A percentile compares a stretch with the other conserved stretches of the same genome.
Evolutionary conservation across 2,329 filamentous ascomycete species (phyloP).

Genomic region (Penicillium sp.): DNA sequence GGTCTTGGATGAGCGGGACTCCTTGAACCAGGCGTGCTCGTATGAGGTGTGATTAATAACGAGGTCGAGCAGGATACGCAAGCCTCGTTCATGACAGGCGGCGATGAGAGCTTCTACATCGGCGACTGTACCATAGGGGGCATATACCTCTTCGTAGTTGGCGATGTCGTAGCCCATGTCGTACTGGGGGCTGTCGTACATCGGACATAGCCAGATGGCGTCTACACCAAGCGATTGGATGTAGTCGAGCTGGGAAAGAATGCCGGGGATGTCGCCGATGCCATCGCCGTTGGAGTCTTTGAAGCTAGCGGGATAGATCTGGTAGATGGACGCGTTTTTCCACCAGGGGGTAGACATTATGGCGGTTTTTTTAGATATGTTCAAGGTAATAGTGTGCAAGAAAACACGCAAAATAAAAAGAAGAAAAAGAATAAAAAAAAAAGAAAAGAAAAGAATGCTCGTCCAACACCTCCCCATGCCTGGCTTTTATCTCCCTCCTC

Average conservation of each 20-base stretch:
- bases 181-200: constrained; percentile 46
- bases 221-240: constrained; percentile 25
- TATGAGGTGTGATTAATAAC: constrained; percentile 43
- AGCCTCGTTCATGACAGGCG: constrained; percentile 41
- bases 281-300: constrained; percentile 34
- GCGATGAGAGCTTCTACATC: constrained; percentile 45
- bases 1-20: constrained; percentile 35
- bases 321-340: constrained; percentile 34
- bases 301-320: constrained; percentile 31
- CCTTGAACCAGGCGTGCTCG: constrained; percentile 9
- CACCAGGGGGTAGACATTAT: constrained; percentile 32
- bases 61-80: constrained; percentile 50
- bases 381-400: too few species aligned
- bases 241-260: constrained; percentile 30
- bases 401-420: background rate
- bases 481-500: too few species aligned
- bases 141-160: constrained; percentile 44
- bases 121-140: constrained; percentile 44
- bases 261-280: constrained; percentile 30
- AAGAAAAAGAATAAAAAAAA: too few species aligned
- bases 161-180: constrained; percentile 60
- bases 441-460: too few species aligned
- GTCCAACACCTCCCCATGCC: too few species aligned
- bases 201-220: constrained; percentile 43
- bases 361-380: constrained; percentile 22